These are phyloP conservation scores for Xerocomellus chrysenteron DNA, from an alignment of 768 basidiomycete species.

Conservation along the genomic window DNA sequence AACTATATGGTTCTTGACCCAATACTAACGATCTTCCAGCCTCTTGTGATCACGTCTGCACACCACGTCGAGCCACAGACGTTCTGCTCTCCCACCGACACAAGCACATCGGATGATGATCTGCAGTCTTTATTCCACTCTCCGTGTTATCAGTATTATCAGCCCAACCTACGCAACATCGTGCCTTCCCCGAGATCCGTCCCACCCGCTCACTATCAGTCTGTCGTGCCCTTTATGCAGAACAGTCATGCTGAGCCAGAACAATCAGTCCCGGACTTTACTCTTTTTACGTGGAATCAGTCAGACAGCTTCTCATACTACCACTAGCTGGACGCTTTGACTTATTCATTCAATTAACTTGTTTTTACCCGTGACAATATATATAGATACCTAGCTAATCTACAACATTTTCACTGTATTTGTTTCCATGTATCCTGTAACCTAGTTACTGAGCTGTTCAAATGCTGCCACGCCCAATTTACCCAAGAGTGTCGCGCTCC, in stretches of 20 bases:
- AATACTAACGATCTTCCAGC: constrained; percentile 9
- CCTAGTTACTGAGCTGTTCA: constrained; percentile 38
- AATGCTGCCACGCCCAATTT: constrained; percentile 55
- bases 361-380: constrained; percentile 2
- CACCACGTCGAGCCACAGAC: constrained; percentile 2
- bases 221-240: constrained; percentile 14
- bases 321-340: constrained; percentile 19
- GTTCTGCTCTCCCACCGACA: not conserved
- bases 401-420: constrained; percentile 24
- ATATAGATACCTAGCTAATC: constrained; percentile 17
- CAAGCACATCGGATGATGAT: not conserved
- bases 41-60: not conserved
- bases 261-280: constrained; percentile 14
- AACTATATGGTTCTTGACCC: not conserved
- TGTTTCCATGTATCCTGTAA: constrained; percentile 19
- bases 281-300: constrained; percentile 24
- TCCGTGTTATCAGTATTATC: constrained; percentile 8
- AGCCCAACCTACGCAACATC: not conserved
- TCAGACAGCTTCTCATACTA: constrained; percentile 23
- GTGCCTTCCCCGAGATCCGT: not conserved
- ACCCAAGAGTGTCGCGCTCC: constrained; percentile 56
- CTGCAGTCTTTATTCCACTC: not conserved
- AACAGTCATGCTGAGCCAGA: not conserved
- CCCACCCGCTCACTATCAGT: constrained; percentile 7
- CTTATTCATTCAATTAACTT: constrained; percentile 29